phyloP scores from a whole-genome alignment of 176 grass and related monocot genomes.

The Miscanthus lutarioriparius region DNA sequence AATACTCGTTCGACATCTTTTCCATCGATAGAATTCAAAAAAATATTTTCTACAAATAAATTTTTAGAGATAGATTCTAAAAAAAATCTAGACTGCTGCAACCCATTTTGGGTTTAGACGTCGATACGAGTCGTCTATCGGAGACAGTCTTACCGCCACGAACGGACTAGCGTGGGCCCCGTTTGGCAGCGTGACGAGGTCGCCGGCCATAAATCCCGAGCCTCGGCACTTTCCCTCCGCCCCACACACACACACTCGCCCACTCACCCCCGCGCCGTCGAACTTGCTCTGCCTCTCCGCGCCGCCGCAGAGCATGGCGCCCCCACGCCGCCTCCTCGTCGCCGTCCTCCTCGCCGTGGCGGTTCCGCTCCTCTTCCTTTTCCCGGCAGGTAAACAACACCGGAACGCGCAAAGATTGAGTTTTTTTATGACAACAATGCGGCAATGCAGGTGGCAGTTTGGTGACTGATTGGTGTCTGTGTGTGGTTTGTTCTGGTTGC shows the following conservation, averaged over 20 bases:
- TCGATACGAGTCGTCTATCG: no score
- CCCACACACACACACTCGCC: background rate
- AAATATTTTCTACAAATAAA: no score
- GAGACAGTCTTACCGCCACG: background rate
- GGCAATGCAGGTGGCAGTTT: slow-evolving; percentile 23
- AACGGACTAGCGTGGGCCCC: slow-evolving; percentile 8
- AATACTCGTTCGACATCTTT: no score
- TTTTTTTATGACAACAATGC: background rate
- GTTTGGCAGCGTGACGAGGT: background rate
- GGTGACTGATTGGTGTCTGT: background rate
- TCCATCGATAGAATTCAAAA: no score
- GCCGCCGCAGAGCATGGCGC: slow-evolving; percentile 40
- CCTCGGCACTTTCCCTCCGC: background rate
- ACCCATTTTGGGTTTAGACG: no score
- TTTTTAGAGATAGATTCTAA: no score
- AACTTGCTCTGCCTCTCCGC: background rate
- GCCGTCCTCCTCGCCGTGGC: slow-evolving; percentile 33
- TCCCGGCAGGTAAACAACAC: slow-evolving; percentile 28
- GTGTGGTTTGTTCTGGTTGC: background rate
- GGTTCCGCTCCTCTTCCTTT: slow-evolving; percentile 23
- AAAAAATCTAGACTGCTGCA: no score
- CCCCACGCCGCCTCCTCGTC: background rate
- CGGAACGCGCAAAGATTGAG: background rate
- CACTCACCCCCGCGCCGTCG: background rate
- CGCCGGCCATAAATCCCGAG: slow-evolving; percentile 22